Evolutionary conservation across 192 early-diverging fungal species (phyloP).

Genomic region (Coemansia biformis): DNA sequence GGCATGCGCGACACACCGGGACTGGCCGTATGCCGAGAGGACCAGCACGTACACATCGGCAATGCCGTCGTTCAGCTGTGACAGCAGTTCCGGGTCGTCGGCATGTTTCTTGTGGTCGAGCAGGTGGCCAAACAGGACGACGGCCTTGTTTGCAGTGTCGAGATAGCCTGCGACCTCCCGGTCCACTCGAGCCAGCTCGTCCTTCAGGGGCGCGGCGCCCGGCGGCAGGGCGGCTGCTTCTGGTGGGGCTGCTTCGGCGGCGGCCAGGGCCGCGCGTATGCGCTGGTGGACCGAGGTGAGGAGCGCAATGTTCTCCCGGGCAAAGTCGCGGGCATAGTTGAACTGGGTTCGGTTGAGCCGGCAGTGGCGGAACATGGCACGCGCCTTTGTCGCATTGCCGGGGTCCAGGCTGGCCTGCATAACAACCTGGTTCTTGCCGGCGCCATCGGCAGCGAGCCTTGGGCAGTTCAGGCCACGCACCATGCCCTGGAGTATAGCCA

Average conservation of each 20-base stretch:
- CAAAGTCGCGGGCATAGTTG: conserved; percentile 35
- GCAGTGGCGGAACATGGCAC: conserved; percentile 37
- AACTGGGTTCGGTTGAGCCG: conserved; percentile 32
- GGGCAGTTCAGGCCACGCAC: conserved; percentile 31
- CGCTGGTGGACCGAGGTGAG: conserved; percentile 12
- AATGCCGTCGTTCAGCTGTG: conserved; percentile 21
- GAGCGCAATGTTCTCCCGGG: conserved; percentile 33
- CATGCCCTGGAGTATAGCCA: conserved; percentile 22
- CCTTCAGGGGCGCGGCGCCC: neutral
- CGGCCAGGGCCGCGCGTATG: neutral
- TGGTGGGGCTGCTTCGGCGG: neutral
- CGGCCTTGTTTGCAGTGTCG: conserved; percentile 15
- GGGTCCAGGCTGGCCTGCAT: conserved; percentile 12
- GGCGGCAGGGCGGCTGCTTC: too few species aligned
- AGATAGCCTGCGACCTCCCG: conserved; percentile 14
- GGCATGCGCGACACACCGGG: neutral
- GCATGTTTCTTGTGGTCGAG: conserved; percentile 31
- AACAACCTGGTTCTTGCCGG: conserved; percentile 29
- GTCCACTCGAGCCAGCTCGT: conserved; percentile 5
- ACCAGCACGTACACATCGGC: conserved; percentile 35
- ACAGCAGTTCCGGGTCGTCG: conserved; percentile 8
- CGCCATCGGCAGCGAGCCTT: conserved; percentile 20
- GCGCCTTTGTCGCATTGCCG: neutral
- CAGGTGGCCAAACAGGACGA: conserved; percentile 19
- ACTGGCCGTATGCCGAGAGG: conserved; percentile 26